phyloP scores from a whole-genome alignment of 495 filamentous ascomycete species.

The Penicillium coprophilum region DNA sequence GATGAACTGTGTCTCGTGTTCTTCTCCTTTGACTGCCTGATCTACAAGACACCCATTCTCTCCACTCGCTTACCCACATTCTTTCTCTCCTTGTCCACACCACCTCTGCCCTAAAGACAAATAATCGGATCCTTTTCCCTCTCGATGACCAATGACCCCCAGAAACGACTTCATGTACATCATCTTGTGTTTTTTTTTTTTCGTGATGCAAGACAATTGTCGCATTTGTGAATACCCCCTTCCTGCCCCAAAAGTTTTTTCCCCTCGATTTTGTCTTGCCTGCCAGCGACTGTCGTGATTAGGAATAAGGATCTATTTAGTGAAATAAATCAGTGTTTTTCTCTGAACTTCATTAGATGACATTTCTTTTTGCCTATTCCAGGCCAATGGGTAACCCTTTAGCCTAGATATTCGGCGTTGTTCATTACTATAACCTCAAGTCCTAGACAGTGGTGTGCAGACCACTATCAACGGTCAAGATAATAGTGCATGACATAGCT shows the following conservation, averaged over 20 bases:
- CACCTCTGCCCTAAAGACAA: neutral
- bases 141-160: slow-evolving; percentile 15
- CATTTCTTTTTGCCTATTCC: neutral
- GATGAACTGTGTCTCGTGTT: neutral
- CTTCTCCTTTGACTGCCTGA: neutral
- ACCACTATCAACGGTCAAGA: no score
- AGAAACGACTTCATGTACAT: slow-evolving; percentile 37
- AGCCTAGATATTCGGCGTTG: no score
- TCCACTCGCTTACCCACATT: neutral
- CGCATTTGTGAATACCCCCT: slow-evolving; percentile 41
- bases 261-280: slow-evolving; percentile 10
- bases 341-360: neutral
- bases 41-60: neutral
- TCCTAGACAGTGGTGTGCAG: neutral
- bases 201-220: slow-evolving; percentile 20
- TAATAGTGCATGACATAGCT: neutral
- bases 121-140: slow-evolving; percentile 3
- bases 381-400: no score
- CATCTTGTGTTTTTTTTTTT: slow-evolving; percentile 29
- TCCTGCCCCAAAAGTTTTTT: slow-evolving; percentile 32
- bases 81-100: neutral
- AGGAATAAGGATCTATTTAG: slow-evolving; percentile 5
- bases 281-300: slow-evolving; percentile 9
- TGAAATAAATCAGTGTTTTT: slow-evolving; percentile 1
- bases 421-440: no score